These are phyloP conservation scores for Colletotrichum tropicale DNA, from an alignment of 2,329 filamentous ascomycete genomes.

Conservation along the genomic window DNA sequence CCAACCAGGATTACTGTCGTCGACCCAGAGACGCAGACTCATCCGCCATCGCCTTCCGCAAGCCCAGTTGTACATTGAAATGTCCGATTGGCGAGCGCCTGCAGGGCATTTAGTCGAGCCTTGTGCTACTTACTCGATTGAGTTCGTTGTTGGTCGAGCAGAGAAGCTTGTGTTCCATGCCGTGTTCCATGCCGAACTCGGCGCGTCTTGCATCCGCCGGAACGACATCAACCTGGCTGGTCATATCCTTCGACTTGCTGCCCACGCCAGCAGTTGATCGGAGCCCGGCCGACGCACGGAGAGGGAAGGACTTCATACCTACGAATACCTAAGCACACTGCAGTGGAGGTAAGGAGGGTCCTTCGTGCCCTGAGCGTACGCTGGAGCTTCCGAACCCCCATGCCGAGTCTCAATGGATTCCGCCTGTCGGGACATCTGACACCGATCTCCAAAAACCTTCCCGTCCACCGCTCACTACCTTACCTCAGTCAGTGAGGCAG, in stretches of 20 bases:
- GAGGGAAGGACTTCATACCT: not conserved
- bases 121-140: not conserved
- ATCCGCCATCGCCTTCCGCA: not conserved
- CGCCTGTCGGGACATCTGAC: slow-evolving; percentile 13
- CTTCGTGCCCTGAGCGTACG: not conserved
- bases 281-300: not conserved
- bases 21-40: not conserved
- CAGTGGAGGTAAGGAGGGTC: not conserved
- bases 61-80: not conserved
- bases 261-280: not conserved
- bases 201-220: not conserved
- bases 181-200: not conserved
- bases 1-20: not conserved
- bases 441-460: slow-evolving; percentile 14
- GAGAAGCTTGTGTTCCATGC: not conserved
- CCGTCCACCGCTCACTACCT: not conserved
- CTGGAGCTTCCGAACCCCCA: not conserved
- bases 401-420: not conserved
- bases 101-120: not conserved
- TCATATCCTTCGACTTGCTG: not conserved
- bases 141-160: not conserved
- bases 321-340: not conserved
- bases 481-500: not conserved
- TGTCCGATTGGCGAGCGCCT: not conserved
- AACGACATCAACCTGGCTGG: not conserved